Conservation (phyloP, 352 stramenopile genomes). For the Globisporangium rhizosaccharum region DNA sequence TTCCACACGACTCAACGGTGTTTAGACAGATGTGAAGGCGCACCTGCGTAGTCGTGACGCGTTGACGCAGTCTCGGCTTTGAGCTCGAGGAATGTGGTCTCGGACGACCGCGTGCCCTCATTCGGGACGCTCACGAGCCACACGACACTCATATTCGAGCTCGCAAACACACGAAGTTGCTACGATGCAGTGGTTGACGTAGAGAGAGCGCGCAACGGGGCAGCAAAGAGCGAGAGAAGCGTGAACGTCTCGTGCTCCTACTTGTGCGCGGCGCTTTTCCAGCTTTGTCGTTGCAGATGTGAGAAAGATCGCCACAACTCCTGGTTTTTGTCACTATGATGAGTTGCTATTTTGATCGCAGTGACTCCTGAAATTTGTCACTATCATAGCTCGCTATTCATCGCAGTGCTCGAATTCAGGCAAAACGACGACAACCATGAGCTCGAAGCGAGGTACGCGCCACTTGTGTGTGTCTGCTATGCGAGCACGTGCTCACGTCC, state of each 20-base stretch:
- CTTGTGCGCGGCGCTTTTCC: neutral
- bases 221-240: neutral
- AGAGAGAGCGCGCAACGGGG: too few relatives aligned
- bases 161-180: neutral
- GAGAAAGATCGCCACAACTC: neutral
- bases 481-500: neutral
- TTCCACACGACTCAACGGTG: neutral
- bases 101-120: constrained; percentile 70
- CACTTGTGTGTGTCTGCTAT: neutral
- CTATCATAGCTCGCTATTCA: too few relatives aligned
- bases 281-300: neutral
- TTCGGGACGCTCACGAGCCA: constrained; percentile 86
- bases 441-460: neutral
- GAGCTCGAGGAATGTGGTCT: constrained; percentile 82
- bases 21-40: neutral
- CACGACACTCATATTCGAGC: constrained; percentile 25
- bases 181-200: too few relatives aligned
- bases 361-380: too few relatives aligned
- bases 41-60: constrained; percentile 65
- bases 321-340: neutral
- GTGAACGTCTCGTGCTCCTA: neutral
- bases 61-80: constrained; percentile 81
- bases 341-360: too few relatives aligned
- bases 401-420: too few relatives aligned
- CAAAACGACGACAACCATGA: neutral